Evolutionary conservation across 2,329 filamentous ascomycete species (phyloP).

Genomic region (Fusarium illudens): DNA sequence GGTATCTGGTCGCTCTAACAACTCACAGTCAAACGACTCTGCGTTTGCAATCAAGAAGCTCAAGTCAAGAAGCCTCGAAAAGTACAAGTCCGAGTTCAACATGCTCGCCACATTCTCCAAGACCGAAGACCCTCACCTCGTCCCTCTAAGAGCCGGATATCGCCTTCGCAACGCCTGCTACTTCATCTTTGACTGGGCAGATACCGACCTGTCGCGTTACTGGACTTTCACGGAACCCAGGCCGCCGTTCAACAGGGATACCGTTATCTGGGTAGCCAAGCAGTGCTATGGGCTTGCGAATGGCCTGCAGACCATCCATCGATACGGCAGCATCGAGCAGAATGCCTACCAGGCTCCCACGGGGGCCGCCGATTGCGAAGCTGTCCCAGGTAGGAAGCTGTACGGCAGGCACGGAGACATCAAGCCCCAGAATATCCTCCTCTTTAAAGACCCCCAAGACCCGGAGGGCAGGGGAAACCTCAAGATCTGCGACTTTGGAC

Average conservation of each 20-base stretch:
- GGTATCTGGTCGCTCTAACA: not conserved
- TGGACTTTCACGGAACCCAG: not conserved
- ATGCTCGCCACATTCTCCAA: not conserved
- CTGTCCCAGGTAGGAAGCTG: not conserved
- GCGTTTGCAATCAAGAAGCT: constrained; percentile 1
- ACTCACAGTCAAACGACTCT: not conserved
- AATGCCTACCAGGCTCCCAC: not conserved
- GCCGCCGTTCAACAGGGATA: not conserved
- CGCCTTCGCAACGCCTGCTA: not conserved
- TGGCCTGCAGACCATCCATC: constrained; percentile 4
- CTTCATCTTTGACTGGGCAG: constrained; percentile 14
- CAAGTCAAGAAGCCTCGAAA: not conserved
- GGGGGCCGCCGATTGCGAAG: not conserved
- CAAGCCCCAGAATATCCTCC: constrained; percentile 24
- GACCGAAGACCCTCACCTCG: not conserved
- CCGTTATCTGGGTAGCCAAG: not conserved
- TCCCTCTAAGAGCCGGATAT: not conserved
- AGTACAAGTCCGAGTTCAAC: constrained; percentile 7
- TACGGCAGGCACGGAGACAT: constrained; percentile 25
- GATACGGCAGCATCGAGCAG: not conserved
- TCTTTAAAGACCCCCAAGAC: not conserved
- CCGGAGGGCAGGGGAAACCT: not conserved
- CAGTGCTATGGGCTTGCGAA: constrained; percentile 4
- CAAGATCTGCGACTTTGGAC: constrained; percentile 18
- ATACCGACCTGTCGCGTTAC: not conserved